Evolutionary conservation across 805 yeast species (phyloP), one percentile per base, ranked within the genome.

Genomic region (Wickerhamiella brachini): DNA sequence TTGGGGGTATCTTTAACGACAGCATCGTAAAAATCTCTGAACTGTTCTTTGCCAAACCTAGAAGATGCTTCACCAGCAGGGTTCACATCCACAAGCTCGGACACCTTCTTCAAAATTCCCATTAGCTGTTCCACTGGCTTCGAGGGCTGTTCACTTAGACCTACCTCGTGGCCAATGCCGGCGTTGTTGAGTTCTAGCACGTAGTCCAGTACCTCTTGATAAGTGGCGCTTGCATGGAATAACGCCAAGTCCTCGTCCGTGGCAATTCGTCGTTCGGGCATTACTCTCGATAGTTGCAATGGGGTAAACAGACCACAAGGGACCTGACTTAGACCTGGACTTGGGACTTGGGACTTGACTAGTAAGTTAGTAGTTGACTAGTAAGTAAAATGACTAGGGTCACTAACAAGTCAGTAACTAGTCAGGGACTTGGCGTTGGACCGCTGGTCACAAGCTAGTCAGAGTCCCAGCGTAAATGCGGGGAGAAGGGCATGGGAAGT

Each of bases 41-140:
- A 93, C 64, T 93, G 97, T 9, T 79, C 71, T 63, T 93, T 93
- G 6, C 98, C 98, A 65, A 93, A 93, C 52, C 98, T 71, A 8
- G 95, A 81, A 2, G 74, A 72, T 49, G 84, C 85, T 43, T 76
- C 68, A 0, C 70, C 65, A 0, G 94, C 88, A 0, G 97, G 96
- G 62, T 81, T 77, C 1, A 61, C 56, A 0, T 71, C 72, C 1
- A 83, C 72, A 0, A 78, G 62, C 0, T 37, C 52, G 2, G 66
- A 64, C 0, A 88, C 74, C 1, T 67, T 59, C 10, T 72, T 73
- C 15, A 90, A 63, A 0, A 79, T 48, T 0, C 49, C 53, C 22
- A 75, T 52, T 5, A 82, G 52, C 0, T 65, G 54, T 1, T 59
- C 53, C 1, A 74, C 64, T 2, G 54, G 53, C 4, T 45, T 54